Base-by-base conservation (phyloP, 1,139 yeast genomes). In the Protomyces arabidopsidicola region DNA sequence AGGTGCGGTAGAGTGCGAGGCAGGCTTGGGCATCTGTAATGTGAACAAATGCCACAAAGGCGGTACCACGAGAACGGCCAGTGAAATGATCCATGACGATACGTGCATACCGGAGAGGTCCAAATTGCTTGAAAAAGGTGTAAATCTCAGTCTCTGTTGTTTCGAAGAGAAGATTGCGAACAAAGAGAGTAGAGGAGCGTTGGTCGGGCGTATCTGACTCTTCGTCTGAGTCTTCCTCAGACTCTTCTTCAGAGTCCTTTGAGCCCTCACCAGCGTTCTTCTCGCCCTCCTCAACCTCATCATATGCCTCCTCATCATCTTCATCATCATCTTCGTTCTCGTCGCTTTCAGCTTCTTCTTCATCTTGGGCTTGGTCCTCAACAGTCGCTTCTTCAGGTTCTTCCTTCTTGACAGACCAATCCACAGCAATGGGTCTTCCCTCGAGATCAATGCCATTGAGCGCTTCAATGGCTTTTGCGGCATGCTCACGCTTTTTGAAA, bases 371-470 rank as follows among this genome's bases (percentile, higher is more conserved):
- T 27, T 70, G 74, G 0, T 72, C 77, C 2, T 74, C 54, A 36
- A 59, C 64, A 31, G 65, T 52, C 50, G 64, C 60, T 97, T 97
- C 93, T 72, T 85, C 86, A 8, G 55, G 0, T 9, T 52, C 62
- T 50, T 85, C 81, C 77, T 91, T 93, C 74, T 90, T 93, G 66
- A 93, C 78, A 1, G 98, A 97, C 75, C 87, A 88, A 80, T 89
- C 97, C 34, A 93, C 98, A 39, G 96, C 95, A 61, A 93, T 97
- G 70, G 85, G 87, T 75, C 98, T 84, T 1, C 93, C 98, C 71
- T 86, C 90, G 65, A 95, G 88, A 75, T 89, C 85, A 71, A 91
- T 77, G 3, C 88, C 96, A 57, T 75, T 75, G 35, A 85, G 80
- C 51, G 82, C 90, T 70, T 88, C 87, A 45, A 91, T 85, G 0